Evolutionary conservation across 2,329 filamentous ascomycete genomes (phyloP), one percentile per base, ranked within the genome.

Genomic region (Colletotrichum gloeosporioides): DNA sequence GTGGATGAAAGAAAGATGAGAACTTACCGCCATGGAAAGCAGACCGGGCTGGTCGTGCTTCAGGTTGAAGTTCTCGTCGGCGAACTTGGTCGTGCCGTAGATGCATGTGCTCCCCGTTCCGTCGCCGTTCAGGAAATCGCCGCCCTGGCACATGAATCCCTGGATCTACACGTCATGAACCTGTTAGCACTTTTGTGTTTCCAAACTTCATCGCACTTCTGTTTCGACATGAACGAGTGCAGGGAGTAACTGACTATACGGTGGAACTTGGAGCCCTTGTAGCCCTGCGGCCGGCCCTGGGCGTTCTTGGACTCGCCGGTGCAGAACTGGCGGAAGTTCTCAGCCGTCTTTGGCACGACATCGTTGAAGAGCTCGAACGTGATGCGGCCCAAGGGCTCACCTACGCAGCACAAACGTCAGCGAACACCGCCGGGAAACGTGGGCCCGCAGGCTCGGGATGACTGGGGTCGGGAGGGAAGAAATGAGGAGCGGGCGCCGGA

Each of bases 301-400:
- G 91, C 85, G 82, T 95, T 95, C 87, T 96, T 98, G 79, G 91
- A 93, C 88, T 99, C 96, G 80, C 97, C 97, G 0, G 96, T 99
- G 87, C 96, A 98, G 87, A 98, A 98, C 83, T 98, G 95, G 63
- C 96, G 95, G 85, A 99, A 99, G 88, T 99, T 99, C 86, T 99
- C 97, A 34, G 96, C 95, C 10, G 97, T 99, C 81, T 93, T 93
- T 78, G 96, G 96, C 0, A 95, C 94, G 27, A 94, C 89, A 85
- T 98, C 91, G 77, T 93, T 92, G 89, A 97, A 98, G 77, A 99
- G 92, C 86, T 98, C 95, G 84, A 98, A 96, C 79, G 95, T 96
- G 82, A 98, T 92, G 74, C 96, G 93, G 78, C 96, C 96, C 18
- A 98, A 91, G 4, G 95, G 93, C 82, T 98, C 95, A 77, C 96